phyloP scores from a whole-genome alignment of 2,329 filamentous ascomycete species.

The Lasiodiplodia sp. region DNA sequence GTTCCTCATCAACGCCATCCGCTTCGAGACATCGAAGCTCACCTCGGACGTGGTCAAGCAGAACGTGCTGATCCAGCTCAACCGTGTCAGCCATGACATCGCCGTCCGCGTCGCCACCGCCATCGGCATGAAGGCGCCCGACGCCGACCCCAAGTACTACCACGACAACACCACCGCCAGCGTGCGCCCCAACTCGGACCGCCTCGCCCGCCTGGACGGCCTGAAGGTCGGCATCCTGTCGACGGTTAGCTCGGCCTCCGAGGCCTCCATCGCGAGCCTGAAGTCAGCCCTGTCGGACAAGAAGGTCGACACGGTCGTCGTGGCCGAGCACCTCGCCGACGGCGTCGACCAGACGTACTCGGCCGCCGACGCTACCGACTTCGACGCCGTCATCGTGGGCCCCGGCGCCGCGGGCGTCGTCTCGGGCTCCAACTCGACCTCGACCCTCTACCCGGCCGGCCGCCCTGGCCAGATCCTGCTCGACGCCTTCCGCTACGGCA shows the following conservation, averaged over 20 bases:
- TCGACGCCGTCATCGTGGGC: conserved; percentile 69
- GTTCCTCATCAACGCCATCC: conserved; percentile 75
- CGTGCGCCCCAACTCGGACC: conserved; percentile 66
- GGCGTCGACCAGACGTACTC: conserved; percentile 71
- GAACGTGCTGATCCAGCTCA: conserved; percentile 73
- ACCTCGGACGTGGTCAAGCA: conserved; percentile 64
- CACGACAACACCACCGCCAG: conserved; percentile 70
- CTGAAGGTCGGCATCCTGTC: conserved; percentile 71
- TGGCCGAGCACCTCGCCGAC: conserved; percentile 64
- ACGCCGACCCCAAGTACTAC: conserved; percentile 69
- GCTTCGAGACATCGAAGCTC: conserved; percentile 72
- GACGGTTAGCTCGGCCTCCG: conserved; percentile 54
- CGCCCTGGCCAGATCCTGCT: conserved; percentile 69
- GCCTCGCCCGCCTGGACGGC: conserved; percentile 67
- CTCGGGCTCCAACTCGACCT: conserved; percentile 34
- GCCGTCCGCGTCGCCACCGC: conserved; percentile 69
- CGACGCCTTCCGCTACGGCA: conserved; percentile 72
- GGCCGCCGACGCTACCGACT: conserved; percentile 66
- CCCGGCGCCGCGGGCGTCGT: conserved; percentile 65
- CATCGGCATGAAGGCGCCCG: conserved; percentile 66
- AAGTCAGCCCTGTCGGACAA: conserved; percentile 56
- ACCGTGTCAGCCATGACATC: conserved; percentile 71
- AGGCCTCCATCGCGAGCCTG: conserved; percentile 61
- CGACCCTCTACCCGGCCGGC: conserved; percentile 67
- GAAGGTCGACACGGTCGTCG: conserved; percentile 65